Evolutionary conservation across 2,329 filamentous ascomycete species (phyloP), one percentile per base, ranked within the genome.

Genomic region (Pseudogymnoascus sp.): DNA sequence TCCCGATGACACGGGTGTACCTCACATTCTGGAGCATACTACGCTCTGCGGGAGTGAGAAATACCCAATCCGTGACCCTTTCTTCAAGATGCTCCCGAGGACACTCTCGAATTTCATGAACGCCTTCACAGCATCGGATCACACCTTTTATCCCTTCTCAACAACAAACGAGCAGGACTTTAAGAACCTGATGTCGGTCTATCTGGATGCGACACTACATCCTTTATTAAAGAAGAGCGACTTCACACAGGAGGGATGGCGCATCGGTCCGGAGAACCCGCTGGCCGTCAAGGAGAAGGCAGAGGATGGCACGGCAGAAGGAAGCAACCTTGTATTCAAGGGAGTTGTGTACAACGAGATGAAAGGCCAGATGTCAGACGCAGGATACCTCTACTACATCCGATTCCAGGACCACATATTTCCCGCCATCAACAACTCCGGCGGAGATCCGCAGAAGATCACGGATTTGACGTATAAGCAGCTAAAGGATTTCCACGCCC

Each of bases 41-140:
- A 97, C 94, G 1, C 79, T 99, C 45, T 99, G 94, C 72, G 94
- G 94, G 21, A 97, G 93, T 72, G 81, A 96, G 74, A 96, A 95
- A 74, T 96, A 92, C 73, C 94, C 94, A n/a, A 93, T 99, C 63
- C 91, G 94, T 65, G 94, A 99, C 72, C 94, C 94, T 0, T 99
- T 99, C 81, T 99, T 99, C 81, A 99, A 97, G 83, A 99, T 99
- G 94, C 83, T 99, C 26, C 94, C 94, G 21, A 87, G 94, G 69
- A 97, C 94, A 4, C 82, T 99, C n/a, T 97, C 94, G 67, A 99
- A 97, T 76, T 99, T 97, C 73, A 99, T 99, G 94, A 99, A 99
- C 75, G 94, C 94, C 65, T 96, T 97, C 73, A 99, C 94, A 43
- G 92, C 92, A 26, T 89, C 92, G 21, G 93, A 97, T 72, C 92